These are phyloP conservation scores for Themeda triandra DNA, from an alignment of 176 grass and related monocot species.

Conservation along the genomic window DNA sequence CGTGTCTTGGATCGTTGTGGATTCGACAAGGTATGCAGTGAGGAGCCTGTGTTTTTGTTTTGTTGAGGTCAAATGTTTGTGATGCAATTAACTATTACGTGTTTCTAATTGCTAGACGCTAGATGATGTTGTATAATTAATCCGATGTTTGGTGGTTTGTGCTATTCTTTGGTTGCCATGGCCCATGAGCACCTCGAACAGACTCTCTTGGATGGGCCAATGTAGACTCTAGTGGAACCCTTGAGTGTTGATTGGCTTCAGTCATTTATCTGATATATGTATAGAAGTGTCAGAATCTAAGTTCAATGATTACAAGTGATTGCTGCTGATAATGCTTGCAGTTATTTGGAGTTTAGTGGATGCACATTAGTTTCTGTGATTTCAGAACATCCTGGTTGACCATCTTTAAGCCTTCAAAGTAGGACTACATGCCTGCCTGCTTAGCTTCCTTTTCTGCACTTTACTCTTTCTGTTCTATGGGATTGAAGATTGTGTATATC, in stretches of 20 bases:
- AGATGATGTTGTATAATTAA: neutral
- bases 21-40: neutral
- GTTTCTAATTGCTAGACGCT: neutral
- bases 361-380: neutral
- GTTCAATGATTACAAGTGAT: neutral
- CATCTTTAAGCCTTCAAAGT: neutral
- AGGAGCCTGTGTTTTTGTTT: neutral
- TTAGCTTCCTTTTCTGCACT: neutral
- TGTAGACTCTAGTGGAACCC: neutral
- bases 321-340: neutral
- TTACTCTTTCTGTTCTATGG: neutral
- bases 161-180: neutral
- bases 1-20: neutral
- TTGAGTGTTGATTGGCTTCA: neutral
- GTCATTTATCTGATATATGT: neutral
- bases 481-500: neutral
- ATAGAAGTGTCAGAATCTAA: neutral
- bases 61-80: neutral
- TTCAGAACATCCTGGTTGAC: neutral
- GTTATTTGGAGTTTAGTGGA: neutral
- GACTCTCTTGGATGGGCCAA: neutral
- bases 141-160: neutral
- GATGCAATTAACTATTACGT: neutral
- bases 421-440: neutral
- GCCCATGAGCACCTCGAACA: neutral